A percentile compares a stretch with the other conserved stretches of the same genome.
These are phyloP conservation scores for Suillus cothurnatus DNA, from an alignment of 768 basidiomycete species.

Conservation along the genomic window DNA sequence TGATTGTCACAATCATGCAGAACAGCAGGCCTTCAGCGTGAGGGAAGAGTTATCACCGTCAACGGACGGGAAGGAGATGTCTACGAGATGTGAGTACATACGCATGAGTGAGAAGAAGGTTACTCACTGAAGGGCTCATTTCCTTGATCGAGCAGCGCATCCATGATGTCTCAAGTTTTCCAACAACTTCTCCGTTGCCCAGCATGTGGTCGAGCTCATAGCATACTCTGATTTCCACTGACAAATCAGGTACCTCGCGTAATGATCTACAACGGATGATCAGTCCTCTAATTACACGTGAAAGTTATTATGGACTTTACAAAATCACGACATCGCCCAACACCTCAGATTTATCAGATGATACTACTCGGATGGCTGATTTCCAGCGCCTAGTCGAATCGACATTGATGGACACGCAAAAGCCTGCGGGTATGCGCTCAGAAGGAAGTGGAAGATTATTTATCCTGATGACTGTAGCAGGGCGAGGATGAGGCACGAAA, in stretches of 20 bases:
- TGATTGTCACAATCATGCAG: neutral
- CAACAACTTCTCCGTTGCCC: neutral
- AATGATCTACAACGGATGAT: neutral
- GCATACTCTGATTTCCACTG: neutral
- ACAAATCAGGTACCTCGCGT: no score
- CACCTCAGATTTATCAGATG: neutral
- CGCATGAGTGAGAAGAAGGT: neutral
- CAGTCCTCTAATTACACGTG: neutral
- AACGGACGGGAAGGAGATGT: neutral
- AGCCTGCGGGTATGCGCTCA: no score
- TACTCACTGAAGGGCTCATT: neutral
- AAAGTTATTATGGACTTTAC: neutral
- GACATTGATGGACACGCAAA: neutral
- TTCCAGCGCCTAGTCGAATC: neutral
- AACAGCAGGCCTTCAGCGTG: neutral
- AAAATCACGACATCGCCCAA: neutral
- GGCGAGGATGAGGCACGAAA: no score
- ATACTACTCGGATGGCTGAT: neutral
- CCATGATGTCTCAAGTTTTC: neutral
- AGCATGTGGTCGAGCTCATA: neutral
- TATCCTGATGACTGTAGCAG: no score
- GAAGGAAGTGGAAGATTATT: neutral
- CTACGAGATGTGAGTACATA: neutral
- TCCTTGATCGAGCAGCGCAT: neutral
- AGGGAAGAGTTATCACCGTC: neutral